Base-by-base conservation (phyloP, 2,329 filamentous ascomycete genomes). In the Corinectria fuckeliana region DNA sequence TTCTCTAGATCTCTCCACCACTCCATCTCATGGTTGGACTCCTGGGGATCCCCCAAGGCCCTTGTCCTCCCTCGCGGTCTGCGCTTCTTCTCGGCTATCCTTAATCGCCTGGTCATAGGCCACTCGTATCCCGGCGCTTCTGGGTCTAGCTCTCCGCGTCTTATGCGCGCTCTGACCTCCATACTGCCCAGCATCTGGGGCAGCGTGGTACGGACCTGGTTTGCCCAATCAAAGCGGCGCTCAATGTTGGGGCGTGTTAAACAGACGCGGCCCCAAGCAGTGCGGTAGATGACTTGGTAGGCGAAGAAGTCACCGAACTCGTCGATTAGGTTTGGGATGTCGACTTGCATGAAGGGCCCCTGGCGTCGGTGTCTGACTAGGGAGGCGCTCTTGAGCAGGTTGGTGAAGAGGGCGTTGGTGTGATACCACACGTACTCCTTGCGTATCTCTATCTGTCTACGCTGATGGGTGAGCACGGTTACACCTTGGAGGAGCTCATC, bases 221-320 rank as follows among this genome's bases (percentile, higher is more conserved):
- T 38, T 5, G 11, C 28, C 70, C 69, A 74, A 13, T 53, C 50
- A 54, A 69, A 70, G 14, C 71, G 66, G 9, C 26, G 56, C 2
- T 53, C 32, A 16, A 62, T 58, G 14, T 69, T 60, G 25, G 69
- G 60, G 5, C 72, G 69, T 8, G 57, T 11, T 14, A 78, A 58
- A 4, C 48, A 36, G 39, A 76, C 68, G 28, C 64, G 16, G 38
- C 75, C 76, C 36, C 76, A 72, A 4, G 67, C 62, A 3, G 71
- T 74, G 41, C 74, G 74, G 60, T 77, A 77, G 14, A 56, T 58
- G 36, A 78, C 36, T 45, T 69, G 50, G 9, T 60, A 56, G 16
- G 62, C 70, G 38, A 78, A 63, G 65, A 78, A 77, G 32, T 75
- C 71, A 28, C 59, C 51, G 26, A 75, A 76, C 32, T 77, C 75